Conservation (phyloP, 345 rosid species). For the Reutealis trisperma region DNA sequence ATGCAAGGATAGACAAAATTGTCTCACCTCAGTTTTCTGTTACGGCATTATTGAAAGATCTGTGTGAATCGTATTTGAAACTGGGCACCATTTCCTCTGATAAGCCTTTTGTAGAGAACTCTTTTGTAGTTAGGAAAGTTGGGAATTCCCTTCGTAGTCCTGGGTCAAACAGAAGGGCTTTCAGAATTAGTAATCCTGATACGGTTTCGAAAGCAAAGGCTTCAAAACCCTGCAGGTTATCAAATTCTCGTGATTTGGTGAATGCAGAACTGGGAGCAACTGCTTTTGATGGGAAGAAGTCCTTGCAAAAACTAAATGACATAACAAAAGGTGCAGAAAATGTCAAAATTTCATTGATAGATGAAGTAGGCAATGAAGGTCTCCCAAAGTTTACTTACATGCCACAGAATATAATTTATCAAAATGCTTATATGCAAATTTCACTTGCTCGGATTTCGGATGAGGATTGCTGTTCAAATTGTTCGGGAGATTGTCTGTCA, state of each 20-base stretch:
- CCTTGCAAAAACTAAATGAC: not conserved
- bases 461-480: conserved; percentile 66
- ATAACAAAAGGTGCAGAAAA: conserved; percentile 25
- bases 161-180: not conserved
- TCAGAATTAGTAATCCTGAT: not conserved
- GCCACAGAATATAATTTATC: conserved; percentile 58
- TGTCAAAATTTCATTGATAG: conserved; percentile 58
- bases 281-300: not conserved
- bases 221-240: not conserved
- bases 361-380: conserved; percentile 45
- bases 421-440: conserved; percentile 59
- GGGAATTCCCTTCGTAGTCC: not conserved
- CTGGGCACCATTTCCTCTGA: conserved; percentile 14
- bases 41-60: conserved; percentile 24
- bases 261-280: not conserved
- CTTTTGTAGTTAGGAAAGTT: not conserved
- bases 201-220: not conserved
- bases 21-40: conserved; percentile 25
- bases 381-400: conserved; percentile 69
- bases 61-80: conserved; percentile 28
- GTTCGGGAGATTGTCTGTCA: conserved; percentile 75
- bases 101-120: conserved; percentile 1
- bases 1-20: conserved; percentile 15
- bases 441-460: conserved; percentile 76
- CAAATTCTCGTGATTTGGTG: not conserved